Conservation (phyloP, 169 alveolate species). For the Pseudocohnilembus persalinus region DNA sequence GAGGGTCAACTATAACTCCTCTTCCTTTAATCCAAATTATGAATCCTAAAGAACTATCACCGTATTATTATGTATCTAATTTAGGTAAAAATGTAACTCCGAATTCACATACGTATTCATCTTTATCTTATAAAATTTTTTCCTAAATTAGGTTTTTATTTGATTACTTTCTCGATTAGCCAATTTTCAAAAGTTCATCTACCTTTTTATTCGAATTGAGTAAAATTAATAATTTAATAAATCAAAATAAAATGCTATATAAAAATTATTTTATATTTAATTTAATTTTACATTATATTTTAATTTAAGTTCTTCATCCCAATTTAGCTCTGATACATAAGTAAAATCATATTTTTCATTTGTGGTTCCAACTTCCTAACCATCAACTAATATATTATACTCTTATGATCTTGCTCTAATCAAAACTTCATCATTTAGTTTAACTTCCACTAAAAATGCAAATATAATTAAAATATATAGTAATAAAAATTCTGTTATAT, state of each 20-base stretch:
- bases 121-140: neutral
- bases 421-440: neutral
- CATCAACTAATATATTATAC: neutral
- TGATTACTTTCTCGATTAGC: neutral
- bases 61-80: neutral
- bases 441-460: neutral
- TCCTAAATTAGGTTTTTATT: no score
- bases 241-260: no score
- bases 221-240: no score
- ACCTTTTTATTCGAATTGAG: neutral
- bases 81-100: slow-evolving; percentile 21
- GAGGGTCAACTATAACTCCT: slow-evolving; percentile 49
- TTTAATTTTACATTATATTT: neutral
- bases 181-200: neutral
- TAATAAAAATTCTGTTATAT: neutral
- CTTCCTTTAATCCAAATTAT: slow-evolving; percentile 51
- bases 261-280: no score
- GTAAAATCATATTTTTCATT: slow-evolving; percentile 10
- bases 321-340: slow-evolving; percentile 25
- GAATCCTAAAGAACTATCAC: slow-evolving; percentile 27
- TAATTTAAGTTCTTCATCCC: slow-evolving; percentile 21
- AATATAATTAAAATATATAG: neutral
- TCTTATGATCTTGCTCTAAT: slow-evolving; percentile 10
- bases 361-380: slow-evolving; percentile 1
- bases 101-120: neutral